Evolutionary conservation across 179 eudicot species (phyloP).

Genomic region (Silene noctiflora): DNA sequence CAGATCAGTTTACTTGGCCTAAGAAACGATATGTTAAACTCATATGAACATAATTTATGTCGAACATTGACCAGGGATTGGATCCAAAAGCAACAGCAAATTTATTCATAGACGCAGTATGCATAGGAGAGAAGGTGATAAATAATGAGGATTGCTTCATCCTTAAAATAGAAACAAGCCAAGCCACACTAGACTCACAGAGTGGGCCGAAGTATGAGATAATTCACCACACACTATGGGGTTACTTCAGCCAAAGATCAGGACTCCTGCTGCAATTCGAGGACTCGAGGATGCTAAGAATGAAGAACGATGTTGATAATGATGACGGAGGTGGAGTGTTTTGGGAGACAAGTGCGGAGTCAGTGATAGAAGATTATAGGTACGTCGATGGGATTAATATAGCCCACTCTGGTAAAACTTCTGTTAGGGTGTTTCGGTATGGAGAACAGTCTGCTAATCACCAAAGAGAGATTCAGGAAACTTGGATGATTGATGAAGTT

Average conservation of each 20-base stretch:
- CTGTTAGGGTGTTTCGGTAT: slow-evolving; percentile 70
- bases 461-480: slow-evolving; percentile 75
- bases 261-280: slow-evolving; percentile 81
- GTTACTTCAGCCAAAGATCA: slow-evolving; percentile 92
- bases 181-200: slow-evolving; percentile 71
- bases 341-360: slow-evolving; percentile 93
- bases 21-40: background rate
- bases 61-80: slow-evolving; percentile 46
- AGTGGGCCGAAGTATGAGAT: slow-evolving; percentile 59
- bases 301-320: slow-evolving; percentile 51
- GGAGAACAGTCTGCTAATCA: slow-evolving; percentile 92
- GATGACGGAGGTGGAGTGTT: slow-evolving; percentile 78
- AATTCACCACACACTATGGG: slow-evolving; percentile 92
- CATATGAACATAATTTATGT: background rate
- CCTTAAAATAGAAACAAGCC: slow-evolving; percentile 80
- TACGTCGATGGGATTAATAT: slow-evolving; percentile 85
- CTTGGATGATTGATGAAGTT: slow-evolving; percentile 91
- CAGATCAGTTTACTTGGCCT: background rate
- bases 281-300: slow-evolving; percentile 73
- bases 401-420: slow-evolving; percentile 79
- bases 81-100: slow-evolving; percentile 81
- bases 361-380: slow-evolving; percentile 72
- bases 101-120: slow-evolving; percentile 80
- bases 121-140: slow-evolving; percentile 94
- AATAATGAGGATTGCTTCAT: slow-evolving; percentile 91